Base-by-base conservation (phyloP, 176 grass and related monocot genomes). In the Elaeis guineensis region DNA sequence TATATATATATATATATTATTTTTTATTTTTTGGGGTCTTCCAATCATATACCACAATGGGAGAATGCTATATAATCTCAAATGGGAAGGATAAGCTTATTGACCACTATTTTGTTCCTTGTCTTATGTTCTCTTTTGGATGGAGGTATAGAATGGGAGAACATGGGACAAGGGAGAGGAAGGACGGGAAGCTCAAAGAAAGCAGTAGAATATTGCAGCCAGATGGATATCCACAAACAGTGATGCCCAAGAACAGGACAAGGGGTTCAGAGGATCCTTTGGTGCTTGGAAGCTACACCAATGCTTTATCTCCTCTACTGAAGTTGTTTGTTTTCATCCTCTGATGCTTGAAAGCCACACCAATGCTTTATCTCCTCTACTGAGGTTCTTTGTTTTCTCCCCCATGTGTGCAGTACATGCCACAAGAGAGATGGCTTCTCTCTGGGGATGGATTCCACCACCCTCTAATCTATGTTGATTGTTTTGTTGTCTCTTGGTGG, bases 201-300 rank as follows among this genome's bases (percentile, higher is more conserved):
- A n/a, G 25, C 58, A 32, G 3, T 32, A 18, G 58, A 60, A 29
- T 30, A 60, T 17, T 26, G 17, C 5, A 60, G 28, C 5, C 28
- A 9, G 32, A 9, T 1, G 8, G 32, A 35, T 44, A 61, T 39
- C 26, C 28, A 14, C 17, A 61, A n/a, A 61, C 25, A 61, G 16
- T 39, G 58, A 61, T 29, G 25, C 26, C 58, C 58, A 61, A 61
- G 5, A 19, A 32, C 58, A 60, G 17, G 58, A 18, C 58, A 17
- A 8, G 23, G 58, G 24, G 58, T 15, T 25, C 58, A 35, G 24
- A 59, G 22, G 57, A 7, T 32, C 25, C 24, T 60, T 60, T 60
- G 21, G 58, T 21, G 25, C 25, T 26, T 26, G 3, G 4, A 26
- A 26, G 25, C 4, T 3, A 26, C 25, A 5, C 25, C 4, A 26